Evolutionary conservation across 2,329 filamentous ascomycete genomes (phyloP).

Genomic region (Fusarium haematococcum): DNA sequence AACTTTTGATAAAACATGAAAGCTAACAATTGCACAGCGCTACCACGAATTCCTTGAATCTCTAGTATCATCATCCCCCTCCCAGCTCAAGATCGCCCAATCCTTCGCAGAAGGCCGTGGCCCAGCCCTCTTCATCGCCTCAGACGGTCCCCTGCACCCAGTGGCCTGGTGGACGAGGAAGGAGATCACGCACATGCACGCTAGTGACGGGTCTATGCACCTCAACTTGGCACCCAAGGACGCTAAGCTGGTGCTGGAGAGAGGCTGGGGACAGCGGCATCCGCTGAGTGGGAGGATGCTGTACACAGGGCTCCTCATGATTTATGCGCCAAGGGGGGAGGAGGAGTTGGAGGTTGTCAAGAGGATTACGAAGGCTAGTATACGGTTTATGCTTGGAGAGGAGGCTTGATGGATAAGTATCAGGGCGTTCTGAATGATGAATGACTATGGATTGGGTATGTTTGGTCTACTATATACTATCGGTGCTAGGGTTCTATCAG

Average conservation of each 20-base stretch:
- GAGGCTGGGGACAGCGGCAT: constrained; percentile 32
- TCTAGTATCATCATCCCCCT: constrained; percentile 15
- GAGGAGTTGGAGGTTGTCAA: constrained; percentile 19
- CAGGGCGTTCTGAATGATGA: neutral
- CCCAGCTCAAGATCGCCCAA: constrained; percentile 29
- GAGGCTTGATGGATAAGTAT: constrained; percentile 4
- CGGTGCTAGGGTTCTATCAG: neutral
- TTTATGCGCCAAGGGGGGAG: constrained; percentile 30
- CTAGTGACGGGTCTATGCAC: constrained; percentile 29
- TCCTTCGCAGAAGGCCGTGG: constrained; percentile 24
- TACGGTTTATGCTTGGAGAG: constrained; percentile 22
- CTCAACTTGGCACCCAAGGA: constrained; percentile 27
- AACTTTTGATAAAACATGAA: neutral
- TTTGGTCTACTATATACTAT: neutral
- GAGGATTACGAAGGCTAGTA: constrained; percentile 13
- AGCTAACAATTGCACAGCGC: neutral
- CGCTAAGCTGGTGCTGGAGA: constrained; percentile 22
- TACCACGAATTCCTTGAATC: constrained; percentile 29
- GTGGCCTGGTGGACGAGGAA: constrained; percentile 5
- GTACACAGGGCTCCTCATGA: constrained; percentile 29
- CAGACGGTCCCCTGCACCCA: neutral
- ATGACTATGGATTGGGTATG: neutral
- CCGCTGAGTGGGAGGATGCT: constrained; percentile 22
- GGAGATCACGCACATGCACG: constrained; percentile 33
- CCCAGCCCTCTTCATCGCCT: constrained; percentile 24